Evolutionary conservation across 768 basidiomycete species (phyloP).

Genomic region (Boletellus ananiceps): DNA sequence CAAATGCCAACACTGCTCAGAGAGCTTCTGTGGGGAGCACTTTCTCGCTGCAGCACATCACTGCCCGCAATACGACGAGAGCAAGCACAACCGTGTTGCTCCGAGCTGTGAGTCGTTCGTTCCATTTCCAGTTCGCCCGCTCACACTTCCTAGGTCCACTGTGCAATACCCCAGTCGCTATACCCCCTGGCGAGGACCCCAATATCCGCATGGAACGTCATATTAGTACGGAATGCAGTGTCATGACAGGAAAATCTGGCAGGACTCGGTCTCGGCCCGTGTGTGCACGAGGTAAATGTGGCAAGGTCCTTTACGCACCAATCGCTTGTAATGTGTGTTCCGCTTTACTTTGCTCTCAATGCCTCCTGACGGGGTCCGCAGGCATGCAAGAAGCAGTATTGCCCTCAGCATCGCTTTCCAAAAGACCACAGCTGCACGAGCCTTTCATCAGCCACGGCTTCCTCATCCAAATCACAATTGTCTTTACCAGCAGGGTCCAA

Average conservation of each 20-base stretch:
- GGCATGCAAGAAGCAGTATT: constrained; percentile 72
- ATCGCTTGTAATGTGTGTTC: constrained; percentile 68
- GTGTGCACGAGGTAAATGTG: constrained; percentile 60
- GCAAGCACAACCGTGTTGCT: constrained; percentile 67
- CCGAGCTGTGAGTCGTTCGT: constrained; percentile 55
- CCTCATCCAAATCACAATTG: constrained; percentile 12
- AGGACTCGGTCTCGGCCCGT: constrained; percentile 46
- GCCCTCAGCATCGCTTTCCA: constrained; percentile 76
- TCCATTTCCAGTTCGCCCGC: not conserved
- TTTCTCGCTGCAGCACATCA: constrained; percentile 64
- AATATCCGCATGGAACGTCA: constrained; percentile 80
- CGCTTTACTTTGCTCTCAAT: not conserved
- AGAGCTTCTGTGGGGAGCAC: constrained; percentile 74
- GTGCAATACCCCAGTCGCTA: constrained; percentile 69
- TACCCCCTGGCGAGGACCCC: constrained; percentile 74
- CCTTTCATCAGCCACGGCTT: constrained; percentile 5
- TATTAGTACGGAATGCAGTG: constrained; percentile 59
- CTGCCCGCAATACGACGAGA: constrained; percentile 68
- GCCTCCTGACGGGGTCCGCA: constrained; percentile 25
- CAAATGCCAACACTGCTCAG: constrained; percentile 76
- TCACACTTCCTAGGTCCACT: constrained; percentile 53
- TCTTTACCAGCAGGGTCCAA: constrained; percentile 7
- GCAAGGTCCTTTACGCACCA: constrained; percentile 69
- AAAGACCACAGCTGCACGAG: constrained; percentile 58
- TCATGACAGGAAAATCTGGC: constrained; percentile 59